Percentiles rank a stretch among this genome's conserved stretches.
phyloP scores from a whole-genome alignment of 805 yeast genomes.

The Sugiyamaella americana region DNA sequence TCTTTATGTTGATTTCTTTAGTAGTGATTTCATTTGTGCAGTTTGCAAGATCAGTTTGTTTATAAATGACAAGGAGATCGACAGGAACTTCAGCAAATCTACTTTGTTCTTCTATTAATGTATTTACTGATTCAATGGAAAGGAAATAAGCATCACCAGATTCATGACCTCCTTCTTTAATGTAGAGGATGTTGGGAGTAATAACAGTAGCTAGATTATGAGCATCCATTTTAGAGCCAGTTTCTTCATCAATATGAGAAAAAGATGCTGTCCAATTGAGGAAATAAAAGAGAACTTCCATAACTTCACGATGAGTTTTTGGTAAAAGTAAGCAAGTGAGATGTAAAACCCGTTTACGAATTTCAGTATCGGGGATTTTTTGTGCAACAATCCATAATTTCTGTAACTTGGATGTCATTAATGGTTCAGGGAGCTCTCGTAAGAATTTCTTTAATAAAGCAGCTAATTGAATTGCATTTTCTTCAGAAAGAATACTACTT shows the following conservation, averaged over 20 bases:
- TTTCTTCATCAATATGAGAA: slow-evolving; percentile 84
- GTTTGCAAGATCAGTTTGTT: slow-evolving; percentile 34
- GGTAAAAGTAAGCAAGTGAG: slow-evolving; percentile 75
- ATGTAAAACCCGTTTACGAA: slow-evolving; percentile 50
- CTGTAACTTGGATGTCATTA: slow-evolving; percentile 69
- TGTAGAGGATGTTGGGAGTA: slow-evolving; percentile 81
- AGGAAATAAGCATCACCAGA: slow-evolving; percentile 52
- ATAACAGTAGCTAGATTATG: slow-evolving; percentile 93
- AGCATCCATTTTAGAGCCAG: slow-evolving; percentile 92
- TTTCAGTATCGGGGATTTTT: slow-evolving; percentile 38
- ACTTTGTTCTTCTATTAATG: slow-evolving; percentile 73
- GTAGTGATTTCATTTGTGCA: slow-evolving; percentile 23
- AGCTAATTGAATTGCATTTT: slow-evolving; percentile 86
- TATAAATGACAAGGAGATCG: slow-evolving; percentile 48
- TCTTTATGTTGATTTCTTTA: slow-evolving; percentile 24
- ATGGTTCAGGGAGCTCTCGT: slow-evolving; percentile 88
- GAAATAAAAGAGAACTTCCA: slow-evolving; percentile 80
- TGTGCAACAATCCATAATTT: slow-evolving; percentile 62
- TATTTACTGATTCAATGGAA: slow-evolving; percentile 86
- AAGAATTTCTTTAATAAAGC: slow-evolving; percentile 87
- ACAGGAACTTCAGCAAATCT: slow-evolving; percentile 72
- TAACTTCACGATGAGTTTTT: slow-evolving; percentile 68
- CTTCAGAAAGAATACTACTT: slow-evolving; percentile 64
- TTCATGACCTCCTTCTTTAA: slow-evolving; percentile 27
- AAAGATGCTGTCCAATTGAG: slow-evolving; percentile 95